Conservation (phyloP, 2,329 filamentous ascomycete species). For the Magnaporthiopsis poae region DNA sequence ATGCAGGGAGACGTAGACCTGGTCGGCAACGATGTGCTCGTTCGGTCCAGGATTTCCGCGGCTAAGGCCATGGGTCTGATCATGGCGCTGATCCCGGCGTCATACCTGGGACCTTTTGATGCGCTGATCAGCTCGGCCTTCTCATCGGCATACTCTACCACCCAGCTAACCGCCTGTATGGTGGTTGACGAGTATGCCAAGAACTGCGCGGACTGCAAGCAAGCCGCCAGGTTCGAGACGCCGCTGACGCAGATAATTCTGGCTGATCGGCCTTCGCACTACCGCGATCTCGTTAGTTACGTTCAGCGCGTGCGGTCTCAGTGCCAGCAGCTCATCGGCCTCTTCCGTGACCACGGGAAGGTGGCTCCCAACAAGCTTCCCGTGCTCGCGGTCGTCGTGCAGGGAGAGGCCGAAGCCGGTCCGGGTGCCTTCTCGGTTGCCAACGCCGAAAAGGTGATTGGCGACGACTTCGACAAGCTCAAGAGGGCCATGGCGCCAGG, state of each 20-base stretch:
- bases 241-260: conserved; percentile 69
- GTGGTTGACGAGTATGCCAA: conserved; percentile 83
- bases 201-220: conserved; percentile 34
- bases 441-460: conserved; percentile 80
- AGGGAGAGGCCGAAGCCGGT: conserved; percentile 84
- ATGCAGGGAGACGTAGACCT: conserved; percentile 94
- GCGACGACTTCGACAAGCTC: conserved; percentile 74
- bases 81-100: conserved; percentile 64
- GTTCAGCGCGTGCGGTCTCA: conserved; percentile 83
- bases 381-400: conserved; percentile 76
- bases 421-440: conserved; percentile 82
- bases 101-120: conserved; percentile 53
- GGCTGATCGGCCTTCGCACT: conserved; percentile 67
- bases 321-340: conserved; percentile 78
- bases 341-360: conserved; percentile 85
- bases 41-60: conserved; percentile 80
- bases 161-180: conserved; percentile 73
- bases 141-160: conserved; percentile 67
- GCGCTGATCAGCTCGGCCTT: conserved; percentile 56
- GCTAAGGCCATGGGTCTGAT: conserved; percentile 77
- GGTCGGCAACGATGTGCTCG: conserved; percentile 77
- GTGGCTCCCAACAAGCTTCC: conserved; percentile 68
- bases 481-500: conserved; percentile 83
- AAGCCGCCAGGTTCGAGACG: conserved; percentile 50
- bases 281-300: conserved; percentile 82